Percentiles rank a stretch among this genome's conserved stretches.
Conservation (phyloP, 345 rosid species). For the Psidium friedrichsthalianum region DNA sequence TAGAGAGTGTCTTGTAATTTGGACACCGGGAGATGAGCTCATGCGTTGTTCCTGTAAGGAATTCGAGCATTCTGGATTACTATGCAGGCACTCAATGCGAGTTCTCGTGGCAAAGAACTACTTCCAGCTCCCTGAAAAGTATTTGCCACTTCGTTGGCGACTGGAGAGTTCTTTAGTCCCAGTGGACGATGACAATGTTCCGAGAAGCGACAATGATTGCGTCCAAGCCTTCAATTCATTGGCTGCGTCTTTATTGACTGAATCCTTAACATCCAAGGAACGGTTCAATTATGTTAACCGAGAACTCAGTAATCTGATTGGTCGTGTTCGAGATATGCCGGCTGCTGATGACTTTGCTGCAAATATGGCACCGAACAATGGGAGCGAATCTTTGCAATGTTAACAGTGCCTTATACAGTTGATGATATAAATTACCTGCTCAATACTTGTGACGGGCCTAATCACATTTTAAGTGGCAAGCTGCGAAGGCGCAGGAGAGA, state of each 20-base stretch:
- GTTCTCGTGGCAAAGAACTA: conserved; percentile 60
- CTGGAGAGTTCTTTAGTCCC: conserved; percentile 32
- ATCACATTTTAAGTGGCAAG: background rate
- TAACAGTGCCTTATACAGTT: background rate
- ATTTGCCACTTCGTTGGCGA: conserved; percentile 68
- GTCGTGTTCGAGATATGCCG: conserved; percentile 47
- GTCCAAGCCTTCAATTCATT: conserved; percentile 58
- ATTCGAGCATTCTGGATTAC: conserved; percentile 68
- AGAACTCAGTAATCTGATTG: conserved; percentile 47
- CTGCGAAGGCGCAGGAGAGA: background rate
- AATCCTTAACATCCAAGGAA: conserved; percentile 52
- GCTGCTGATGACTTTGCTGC: conserved; percentile 20
- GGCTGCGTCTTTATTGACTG: conserved; percentile 50
- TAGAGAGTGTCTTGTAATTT: conserved; percentile 52
- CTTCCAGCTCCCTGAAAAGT: conserved; percentile 78
- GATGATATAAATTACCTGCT: background rate
- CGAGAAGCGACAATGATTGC: conserved; percentile 37
- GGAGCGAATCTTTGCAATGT: background rate
- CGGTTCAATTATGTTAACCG: conserved; percentile 44
- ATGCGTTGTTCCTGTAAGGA: conserved; percentile 90
- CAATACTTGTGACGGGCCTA: background rate
- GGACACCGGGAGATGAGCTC: conserved; percentile 71
- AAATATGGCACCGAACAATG: conserved; percentile 9
- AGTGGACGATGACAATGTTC: conserved; percentile 31
- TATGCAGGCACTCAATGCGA: conserved; percentile 79